Evolutionary conservation across 805 yeast genomes (phyloP), one percentile per base, ranked within the genome.

Genomic region (Candida methanosorbosa): DNA sequence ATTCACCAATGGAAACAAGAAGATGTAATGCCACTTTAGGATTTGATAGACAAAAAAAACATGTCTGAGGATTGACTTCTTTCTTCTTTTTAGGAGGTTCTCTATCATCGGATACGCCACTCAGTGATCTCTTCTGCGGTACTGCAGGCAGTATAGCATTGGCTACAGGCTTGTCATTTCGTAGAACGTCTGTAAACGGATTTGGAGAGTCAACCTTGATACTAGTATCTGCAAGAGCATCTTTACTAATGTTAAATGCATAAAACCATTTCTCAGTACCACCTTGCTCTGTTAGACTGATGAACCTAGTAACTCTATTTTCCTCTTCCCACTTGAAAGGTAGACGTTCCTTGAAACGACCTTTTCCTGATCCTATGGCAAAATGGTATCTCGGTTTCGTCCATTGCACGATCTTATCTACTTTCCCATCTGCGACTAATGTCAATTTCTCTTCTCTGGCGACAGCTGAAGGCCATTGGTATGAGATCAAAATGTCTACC

Each of bases 41-140:
- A 48, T 84, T 85, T 1, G 90, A 74, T 15, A 87, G 66, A 52
- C 96, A 87, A 49, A 87, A 84, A 57, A 83, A 87, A 50, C 97
- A 87, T 29, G 63, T 57, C 12, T 62, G 64, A 0, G 90, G 86
- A 0, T 68, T 50, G 2, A 83, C 74, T 0, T 50, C 56, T 38
- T 57, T 59, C 20, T 26, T 40, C 17, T 34, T 38, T 18, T 38
- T 33, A 17, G 16, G 28, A 3, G 13, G 25, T 14, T 8, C 26
- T 9, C 19, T 11, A 20, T 29, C 23, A 7, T 17, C 30, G 9
- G n/a, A 15, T 22, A 38, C 17, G 37, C 38, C 33, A 29, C 46
- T 30, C 32, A 36, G 5, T 18, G 35, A 19, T 19, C 26, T 21
- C 21, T 30, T 30, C 4, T 16, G 16, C 4, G 27, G 20, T 4